Base-by-base conservation (phyloP, 352 stramenopile species). In the Globisporangium polare region DNA sequence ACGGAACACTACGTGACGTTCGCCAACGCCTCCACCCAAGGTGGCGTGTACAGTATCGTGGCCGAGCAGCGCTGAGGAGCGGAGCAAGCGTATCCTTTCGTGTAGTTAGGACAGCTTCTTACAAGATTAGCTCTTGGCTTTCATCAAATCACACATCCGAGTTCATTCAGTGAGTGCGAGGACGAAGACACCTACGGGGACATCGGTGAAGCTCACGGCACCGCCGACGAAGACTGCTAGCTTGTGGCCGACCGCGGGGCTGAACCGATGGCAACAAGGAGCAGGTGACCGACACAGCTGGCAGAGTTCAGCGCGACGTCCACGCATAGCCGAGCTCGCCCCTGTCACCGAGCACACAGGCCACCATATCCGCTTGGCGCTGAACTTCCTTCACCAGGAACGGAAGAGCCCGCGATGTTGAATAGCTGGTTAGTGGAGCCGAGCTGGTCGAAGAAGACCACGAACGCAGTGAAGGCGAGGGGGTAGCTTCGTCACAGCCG, bases 191-290 rank as follows among this genome's bases (percentile, higher is more conserved):
- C 26, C 26, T 24, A 53, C 18, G 47, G 74, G 5, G 17, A 74
- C 42, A 15, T 37, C 69, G 22, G 68, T n/a, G 29, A 56, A 55
- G 22, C 58, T 77, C 26, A 74, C 46, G 47, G 65, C 22, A 20
- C 69, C 69, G 47, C 69, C 69, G 42, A 76, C 29, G 15, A 76
- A 62, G n/a, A 76, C 52, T 9, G 66, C 62, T 6, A 72, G 43
- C 39, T 64, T 67, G 60, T 72, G 69, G 15, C 71, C 71, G 18
- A 71, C 58, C 5, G 71, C 71, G 60, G 72, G 62, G 29, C 29
- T 33, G 29, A 33, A 33, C 29, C 29, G 29, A 33, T 33, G 29
- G 29, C 29, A 33, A 33, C 29, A 33, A 33, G 5, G 29, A 33
- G 29, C 29, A 33, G 29, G 29, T 7, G 29, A 7, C 29, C 29